These are phyloP conservation scores for Lavandula angustifolia DNA, from an alignment of 257 asterid species.

Conservation along the genomic window DNA sequence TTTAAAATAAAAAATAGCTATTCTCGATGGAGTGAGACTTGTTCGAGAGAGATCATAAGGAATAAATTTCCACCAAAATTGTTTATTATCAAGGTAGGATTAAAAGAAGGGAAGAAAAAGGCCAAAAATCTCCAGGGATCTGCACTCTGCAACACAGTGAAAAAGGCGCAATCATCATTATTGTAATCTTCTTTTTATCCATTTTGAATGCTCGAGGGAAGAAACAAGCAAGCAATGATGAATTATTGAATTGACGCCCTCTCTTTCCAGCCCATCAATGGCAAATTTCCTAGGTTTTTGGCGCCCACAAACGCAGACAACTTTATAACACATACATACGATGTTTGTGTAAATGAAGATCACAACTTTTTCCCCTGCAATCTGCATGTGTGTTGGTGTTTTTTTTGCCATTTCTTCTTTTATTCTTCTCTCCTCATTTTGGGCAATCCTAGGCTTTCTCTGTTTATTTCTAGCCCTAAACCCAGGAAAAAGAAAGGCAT, in stretches of 20 bases:
- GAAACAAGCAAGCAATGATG: slow-evolving; percentile 27
- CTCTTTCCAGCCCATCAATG: slow-evolving; percentile 42
- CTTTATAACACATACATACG: slow-evolving; percentile 17
- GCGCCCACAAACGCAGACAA: background rate
- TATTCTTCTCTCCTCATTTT: background rate
- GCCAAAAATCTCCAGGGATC: slow-evolving; percentile 16
- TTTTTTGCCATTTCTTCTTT: background rate
- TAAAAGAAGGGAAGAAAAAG: slow-evolving; percentile 20
- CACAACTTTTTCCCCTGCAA: slow-evolving; percentile 39
- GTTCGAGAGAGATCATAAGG: too few species aligned
- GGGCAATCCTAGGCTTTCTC: slow-evolving; percentile 38
- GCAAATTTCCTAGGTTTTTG: slow-evolving; percentile 35
- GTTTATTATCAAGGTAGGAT: background rate
- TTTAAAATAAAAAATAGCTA: too few species aligned
- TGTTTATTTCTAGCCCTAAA: slow-evolving; percentile 29
- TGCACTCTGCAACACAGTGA: slow-evolving; percentile 40
- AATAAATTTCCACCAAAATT: background rate
- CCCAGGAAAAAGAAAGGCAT: slow-evolving; percentile 1
- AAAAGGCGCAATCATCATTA: slow-evolving; percentile 41
- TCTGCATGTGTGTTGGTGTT: slow-evolving; percentile 31
- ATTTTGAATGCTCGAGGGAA: slow-evolving; percentile 9
- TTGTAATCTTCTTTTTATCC: slow-evolving; percentile 1
- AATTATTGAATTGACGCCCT: slow-evolving; percentile 31
- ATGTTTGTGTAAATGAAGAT: slow-evolving; percentile 40
- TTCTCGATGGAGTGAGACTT: too few species aligned